Evolutionary conservation across 1,284 basidiomycete genomes (phyloP).

Genomic region (Thecaphora frezii): DNA sequence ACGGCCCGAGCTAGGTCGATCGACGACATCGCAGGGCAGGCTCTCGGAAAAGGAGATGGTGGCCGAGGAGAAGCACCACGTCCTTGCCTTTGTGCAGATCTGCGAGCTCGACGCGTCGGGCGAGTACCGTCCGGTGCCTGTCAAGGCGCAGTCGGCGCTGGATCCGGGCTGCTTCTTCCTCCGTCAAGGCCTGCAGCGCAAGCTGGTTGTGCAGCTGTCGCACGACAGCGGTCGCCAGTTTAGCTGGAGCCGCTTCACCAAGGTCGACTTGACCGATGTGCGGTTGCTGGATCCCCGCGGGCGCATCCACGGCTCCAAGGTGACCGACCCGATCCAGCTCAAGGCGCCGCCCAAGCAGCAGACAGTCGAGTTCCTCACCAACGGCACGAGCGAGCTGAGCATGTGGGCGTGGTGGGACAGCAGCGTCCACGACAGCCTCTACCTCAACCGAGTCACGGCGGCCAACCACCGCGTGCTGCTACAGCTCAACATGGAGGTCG

Average conservation of each 20-base stretch:
- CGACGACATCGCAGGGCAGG: constrained; percentile 42
- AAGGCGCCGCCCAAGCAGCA: constrained; percentile 43
- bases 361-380: constrained; percentile 30
- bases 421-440: constrained; percentile 80
- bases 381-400: constrained; percentile 39
- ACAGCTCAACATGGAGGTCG: constrained; percentile 75
- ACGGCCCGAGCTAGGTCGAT: constrained; percentile 2
- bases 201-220: constrained; percentile 73
- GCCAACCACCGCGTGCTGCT: constrained; percentile 77
- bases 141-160: constrained; percentile 73
- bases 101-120: constrained; percentile 84
- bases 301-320: constrained; percentile 71
- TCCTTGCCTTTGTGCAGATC: constrained; percentile 81
- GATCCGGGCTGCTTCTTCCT: constrained; percentile 85
- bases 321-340: constrained; percentile 49
- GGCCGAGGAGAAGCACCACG: constrained; percentile 83
- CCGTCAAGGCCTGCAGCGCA: constrained; percentile 88
- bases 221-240: constrained; percentile 87
- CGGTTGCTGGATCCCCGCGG: constrained; percentile 83
- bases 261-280: constrained; percentile 77
- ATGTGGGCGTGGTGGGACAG: constrained; percentile 79
- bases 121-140: constrained; percentile 79
- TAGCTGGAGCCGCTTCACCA: constrained; percentile 78
- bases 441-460: constrained; percentile 82
- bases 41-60: constrained; percentile 85